Evolutionary conservation across 2,329 filamentous ascomycete genomes (phyloP), one percentile per base, ranked within the genome.

Genomic region (Dothistroma septosporum): DNA sequence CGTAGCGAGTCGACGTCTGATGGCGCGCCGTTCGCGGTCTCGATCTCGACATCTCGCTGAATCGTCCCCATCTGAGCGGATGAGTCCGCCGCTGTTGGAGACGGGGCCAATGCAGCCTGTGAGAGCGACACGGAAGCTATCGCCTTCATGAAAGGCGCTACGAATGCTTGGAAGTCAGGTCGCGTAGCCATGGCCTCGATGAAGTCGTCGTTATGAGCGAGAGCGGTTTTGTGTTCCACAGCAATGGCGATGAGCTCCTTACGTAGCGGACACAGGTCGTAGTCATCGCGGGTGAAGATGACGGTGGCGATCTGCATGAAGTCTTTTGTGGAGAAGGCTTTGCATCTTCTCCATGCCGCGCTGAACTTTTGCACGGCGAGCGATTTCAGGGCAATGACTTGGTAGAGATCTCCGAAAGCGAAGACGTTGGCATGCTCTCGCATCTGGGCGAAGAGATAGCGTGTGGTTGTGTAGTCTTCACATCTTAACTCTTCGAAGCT

Each of bases 361-460:
- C 31, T 10, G 47, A 66, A 64, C 28, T 61, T 63, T n/a, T 33
- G 5, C 11, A 54, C 35, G 2, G 64, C 61, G 6, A 59, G 50
- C 4, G 14, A 24, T 35, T 57, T 53, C n/a, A 67, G 61, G 1
- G 32, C 32, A 1, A 49, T 21, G 3, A 67, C 16, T 12, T 64
- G 46, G 60, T 63, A 67, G 19, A 57, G 35, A 4, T 52, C 48
- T 6, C 55, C 65, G 12, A 64, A 48, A 9, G 52, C 61, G 50
- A 62, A 57, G 9, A 62, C 58, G 14, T 58, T 21, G 14, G 62
- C 52, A 28, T 67, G 63, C 12, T 58, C 14, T 3, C 14, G 24
- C 6, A 6, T 2, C 6, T 28, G 24, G 24, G 24, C 24, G 24
- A 28, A 3, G 24, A 28, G 24, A 28, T 28, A 6, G 24, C 24